These are phyloP conservation scores for Serendipita sp. DNA, from an alignment of 768 basidiomycete genomes.

Conservation along the genomic window DNA sequence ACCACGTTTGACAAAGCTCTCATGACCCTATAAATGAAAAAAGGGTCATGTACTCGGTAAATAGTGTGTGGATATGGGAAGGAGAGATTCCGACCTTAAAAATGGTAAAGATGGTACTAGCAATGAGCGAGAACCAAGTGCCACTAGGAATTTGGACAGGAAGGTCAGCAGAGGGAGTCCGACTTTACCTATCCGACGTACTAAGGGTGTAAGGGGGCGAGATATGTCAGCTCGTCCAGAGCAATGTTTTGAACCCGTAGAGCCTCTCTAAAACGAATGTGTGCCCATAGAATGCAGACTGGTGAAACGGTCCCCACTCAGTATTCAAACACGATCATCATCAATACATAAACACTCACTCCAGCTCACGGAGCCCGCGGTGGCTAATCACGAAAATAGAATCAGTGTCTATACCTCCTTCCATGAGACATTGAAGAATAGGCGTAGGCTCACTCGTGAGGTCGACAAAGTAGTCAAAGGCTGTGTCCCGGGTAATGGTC, in stretches of 20 bases:
- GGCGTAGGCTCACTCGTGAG: conserved; percentile 2
- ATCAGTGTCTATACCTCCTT: background rate
- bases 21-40: background rate
- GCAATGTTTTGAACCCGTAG: background rate
- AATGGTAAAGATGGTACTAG: background rate
- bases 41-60: too few species aligned
- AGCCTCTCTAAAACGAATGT: background rate
- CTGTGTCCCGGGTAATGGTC: background rate
- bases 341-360: background rate
- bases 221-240: background rate
- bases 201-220: background rate
- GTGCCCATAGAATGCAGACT: conserved; percentile 5
- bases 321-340: background rate
- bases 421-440: background rate
- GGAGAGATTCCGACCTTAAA: background rate
- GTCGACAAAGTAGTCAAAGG: conserved; percentile 2
- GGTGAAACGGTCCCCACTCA: background rate
- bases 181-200: background rate
- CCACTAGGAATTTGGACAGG: background rate
- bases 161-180: background rate
- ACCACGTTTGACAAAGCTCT: background rate
- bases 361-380: background rate
- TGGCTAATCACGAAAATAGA: background rate
- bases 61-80: too few species aligned
- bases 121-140: background rate